Evolutionary conservation across 257 asterid genomes (phyloP), one percentile per base, ranked within the genome.

Genomic region (Henckelia pumila): DNA sequence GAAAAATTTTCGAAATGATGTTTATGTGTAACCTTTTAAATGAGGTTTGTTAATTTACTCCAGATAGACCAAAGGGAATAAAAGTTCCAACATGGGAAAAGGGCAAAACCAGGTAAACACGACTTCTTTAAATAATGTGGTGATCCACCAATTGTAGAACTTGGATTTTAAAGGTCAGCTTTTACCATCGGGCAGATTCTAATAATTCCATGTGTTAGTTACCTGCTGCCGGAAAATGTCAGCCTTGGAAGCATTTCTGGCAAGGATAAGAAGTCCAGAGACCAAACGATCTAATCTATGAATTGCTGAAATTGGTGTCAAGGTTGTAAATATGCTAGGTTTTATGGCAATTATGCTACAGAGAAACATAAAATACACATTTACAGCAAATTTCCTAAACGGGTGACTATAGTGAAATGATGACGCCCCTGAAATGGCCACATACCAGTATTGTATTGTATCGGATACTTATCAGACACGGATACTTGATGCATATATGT

Each of bases 251-350:
- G 97, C 88, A 73, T 73, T 91, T 80, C 97, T 89, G 40, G 97
- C 99, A 71, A 94, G 70, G 70, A 94, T 94, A 68, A 94, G 99
- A 77, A 94, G 96, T 63, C 99, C 99, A 10, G 99, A 94, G 63
- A 94, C 99, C 79, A 94, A 82, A 65, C 96, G 99, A 78, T 94
- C 99, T 63, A 94, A 74, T 66, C 97, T 87, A 82, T 94, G 99
- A 75, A 94, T 76, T 30, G 99, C 99, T 94, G 73, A 76, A 25
- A 67, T 47, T 44, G 25, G 73, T 62, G 88, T 86, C 84, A 88
- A 88, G 89, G 85, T 75, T 67, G 62, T 53, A 66, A 44, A 75
- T 66, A 59, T 26, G 67, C 32, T 59, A n/a, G 55, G 60, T 32
- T 67, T 63, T 68, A 28, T 60, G 20, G 30, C n/a, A 40, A 13